These are phyloP conservation scores for Chalaropsis thielavioides DNA, from an alignment of 2,329 filamentous ascomycete species.

Conservation along the genomic window DNA sequence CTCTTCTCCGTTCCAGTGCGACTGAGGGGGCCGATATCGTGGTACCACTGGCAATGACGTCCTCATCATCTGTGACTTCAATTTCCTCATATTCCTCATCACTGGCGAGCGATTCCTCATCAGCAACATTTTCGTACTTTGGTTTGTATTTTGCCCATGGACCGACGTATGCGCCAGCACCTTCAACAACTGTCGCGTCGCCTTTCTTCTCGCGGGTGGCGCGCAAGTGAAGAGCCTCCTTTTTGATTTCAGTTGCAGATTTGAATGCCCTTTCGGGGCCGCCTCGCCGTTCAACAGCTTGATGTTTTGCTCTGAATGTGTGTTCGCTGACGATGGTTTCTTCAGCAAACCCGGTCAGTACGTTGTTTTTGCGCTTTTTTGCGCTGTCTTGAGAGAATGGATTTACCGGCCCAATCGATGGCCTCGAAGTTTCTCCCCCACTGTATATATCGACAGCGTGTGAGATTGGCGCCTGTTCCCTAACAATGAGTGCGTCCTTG, in stretches of 20 bases:
- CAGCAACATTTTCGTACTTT: conserved; percentile 58
- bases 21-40: conserved; percentile 41
- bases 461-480: conserved; percentile 37
- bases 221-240: conserved; percentile 51
- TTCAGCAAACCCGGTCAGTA: conserved; percentile 72
- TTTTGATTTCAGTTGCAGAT: conserved; percentile 47
- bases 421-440: conserved; percentile 56
- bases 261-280: conserved; percentile 43
- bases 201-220: conserved; percentile 76
- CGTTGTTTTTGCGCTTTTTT: conserved; percentile 55
- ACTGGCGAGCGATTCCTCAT: conserved; percentile 58
- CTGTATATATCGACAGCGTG: conserved; percentile 51
- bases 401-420: conserved; percentile 54
- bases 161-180: conserved; percentile 76
- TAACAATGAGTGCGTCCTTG: conserved; percentile 46
- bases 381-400: conserved; percentile 53
- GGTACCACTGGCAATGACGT: conserved; percentile 49
- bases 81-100: conserved; percentile 68
- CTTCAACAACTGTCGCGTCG: conserved; percentile 68
- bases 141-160: conserved; percentile 81
- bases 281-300: conserved; percentile 58
- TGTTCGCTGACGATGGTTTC: conserved; percentile 84
- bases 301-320: conserved; percentile 76
- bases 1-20: conserved; percentile 41
- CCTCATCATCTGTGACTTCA: conserved; percentile 60